These are phyloP conservation scores for Botrytis galanthina DNA, from an alignment of 2,329 filamentous ascomycete species.

Conservation along the genomic window DNA sequence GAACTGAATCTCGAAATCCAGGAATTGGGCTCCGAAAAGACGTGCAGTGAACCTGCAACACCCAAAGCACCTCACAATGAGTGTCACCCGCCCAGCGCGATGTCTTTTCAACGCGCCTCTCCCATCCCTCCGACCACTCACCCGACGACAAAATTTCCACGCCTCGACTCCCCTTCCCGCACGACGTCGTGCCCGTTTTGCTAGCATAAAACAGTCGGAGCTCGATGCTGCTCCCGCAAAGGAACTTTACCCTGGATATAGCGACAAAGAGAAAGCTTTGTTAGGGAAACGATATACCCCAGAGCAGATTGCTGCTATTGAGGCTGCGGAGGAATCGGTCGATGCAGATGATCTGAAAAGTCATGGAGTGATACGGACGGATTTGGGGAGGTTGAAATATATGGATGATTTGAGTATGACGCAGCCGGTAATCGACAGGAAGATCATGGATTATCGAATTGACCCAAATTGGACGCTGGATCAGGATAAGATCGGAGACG, in stretches of 20 bases:
- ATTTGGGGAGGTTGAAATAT: constrained; percentile 71
- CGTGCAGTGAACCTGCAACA: constrained; percentile 25
- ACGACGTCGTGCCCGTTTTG: constrained; percentile 42
- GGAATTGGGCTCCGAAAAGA: constrained; percentile 31
- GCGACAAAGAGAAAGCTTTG: constrained; percentile 59
- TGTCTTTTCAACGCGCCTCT: constrained; percentile 50
- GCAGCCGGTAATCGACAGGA: constrained; percentile 75
- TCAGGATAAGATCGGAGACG: constrained; percentile 58
- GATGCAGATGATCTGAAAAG: constrained; percentile 69
- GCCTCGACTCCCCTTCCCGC: constrained; percentile 41
- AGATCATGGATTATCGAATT: constrained; percentile 43
- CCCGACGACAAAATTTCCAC: constrained; percentile 50
- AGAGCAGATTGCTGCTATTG: constrained; percentile 77
- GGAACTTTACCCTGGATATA: constrained; percentile 61
- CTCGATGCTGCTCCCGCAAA: constrained; percentile 37
- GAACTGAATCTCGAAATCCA: constrained; percentile 12
- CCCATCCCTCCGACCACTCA: constrained; percentile 39
- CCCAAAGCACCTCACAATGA: constrained; percentile 41
- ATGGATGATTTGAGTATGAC: constrained; percentile 79
- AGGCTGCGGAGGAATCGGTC: constrained; percentile 76
- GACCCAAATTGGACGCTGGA: constrained; percentile 48
- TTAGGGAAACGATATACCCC: constrained; percentile 71
- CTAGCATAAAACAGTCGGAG: constrained; percentile 41
- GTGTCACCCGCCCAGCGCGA: constrained; percentile 47
- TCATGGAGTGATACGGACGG: constrained; percentile 69